Evolutionary conservation across 345 rosid species (phyloP).

Genomic region (Pseudoturritis turrita): DNA sequence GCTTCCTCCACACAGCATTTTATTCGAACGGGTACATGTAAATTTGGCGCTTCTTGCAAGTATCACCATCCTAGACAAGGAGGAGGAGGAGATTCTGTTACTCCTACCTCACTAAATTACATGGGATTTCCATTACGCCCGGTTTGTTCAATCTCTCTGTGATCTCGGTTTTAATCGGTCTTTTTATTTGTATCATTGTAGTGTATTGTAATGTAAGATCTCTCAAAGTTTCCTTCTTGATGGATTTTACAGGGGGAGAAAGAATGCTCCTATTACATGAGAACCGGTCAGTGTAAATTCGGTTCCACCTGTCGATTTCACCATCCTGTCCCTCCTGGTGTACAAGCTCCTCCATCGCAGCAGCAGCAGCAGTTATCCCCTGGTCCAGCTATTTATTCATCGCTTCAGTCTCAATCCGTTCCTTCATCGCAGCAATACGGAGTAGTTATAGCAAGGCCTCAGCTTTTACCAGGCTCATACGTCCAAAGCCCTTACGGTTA

Average conservation of each 20-base stretch:
- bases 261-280: conserved; percentile 82
- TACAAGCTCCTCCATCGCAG: conserved; percentile 42
- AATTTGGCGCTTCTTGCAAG: conserved; percentile 92
- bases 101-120: conserved; percentile 49
- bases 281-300: conserved; percentile 90
- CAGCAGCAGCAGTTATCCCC: conserved; percentile 39
- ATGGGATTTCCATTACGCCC: conserved; percentile 80
- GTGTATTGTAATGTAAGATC: neutral
- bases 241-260: conserved; percentile 66
- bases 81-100: conserved; percentile 41
- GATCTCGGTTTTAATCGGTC: neutral
- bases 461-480: conserved; percentile 63
- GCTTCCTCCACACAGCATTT: conserved; percentile 52
- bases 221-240: conserved; percentile 3
- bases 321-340: conserved; percentile 66
- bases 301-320: conserved; percentile 80
- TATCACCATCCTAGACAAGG: conserved; percentile 88
- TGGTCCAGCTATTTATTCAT: conserved; percentile 50
- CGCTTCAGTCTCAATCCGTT: conserved; percentile 52
- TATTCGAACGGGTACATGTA: conserved; percentile 85
- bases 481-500: conserved; percentile 65
- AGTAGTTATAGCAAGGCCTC: conserved; percentile 63
- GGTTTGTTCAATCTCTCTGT: conserved; percentile 46
- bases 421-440: conserved; percentile 78
- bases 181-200: neutral